Evolutionary conservation across 2,329 filamentous ascomycete species (phyloP), one percentile per base, ranked within the genome.

Genomic region (Harringtonia lauricola): DNA sequence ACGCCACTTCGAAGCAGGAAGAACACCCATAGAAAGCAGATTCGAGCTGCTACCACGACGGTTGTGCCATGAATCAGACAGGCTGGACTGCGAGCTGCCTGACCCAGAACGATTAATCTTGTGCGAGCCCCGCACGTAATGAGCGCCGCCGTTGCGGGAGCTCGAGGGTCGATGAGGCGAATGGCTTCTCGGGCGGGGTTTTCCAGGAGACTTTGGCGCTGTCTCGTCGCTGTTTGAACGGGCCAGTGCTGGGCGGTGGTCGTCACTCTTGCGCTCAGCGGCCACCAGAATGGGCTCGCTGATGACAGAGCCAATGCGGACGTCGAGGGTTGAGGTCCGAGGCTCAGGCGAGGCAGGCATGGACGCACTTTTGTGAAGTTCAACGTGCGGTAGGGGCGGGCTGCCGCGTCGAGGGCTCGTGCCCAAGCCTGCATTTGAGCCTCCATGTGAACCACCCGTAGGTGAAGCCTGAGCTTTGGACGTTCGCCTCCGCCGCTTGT

Each of bases 1-100:
- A 45, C 90, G 81, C 92, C 92, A 98, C 63, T 96, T 96, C 1
- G 83, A 85, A 1, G 85, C 67, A 35, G 89, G 87, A 15, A 96
- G 70, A 47, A 82, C 72, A 33, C 81, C 81, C 58, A 81, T 71
- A 14, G 76, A 70, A 40, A 90, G 66, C 1, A 94, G 70, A 54
- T 92, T 94, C 2, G 84, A 83, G 15, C 83, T 79, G 63, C 88
- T 94, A 38, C 81, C 79, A 65, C 82, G 62, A 64, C 81, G 57
- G 41, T 78, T 70, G 47, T 76, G 67, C 76, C 76, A 75, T 5
- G 75, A 77, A 48, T 82, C 78, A 2, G 78, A 81, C 41, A 81
- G 63, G 56, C 78, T 82, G 1, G 90, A 95, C 55, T 92, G 85
- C 1, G 90, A 96, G 63, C 92, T 96, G 39, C 86, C 88, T 26